Evolutionary conservation across 2,329 filamentous ascomycete species (phyloP).

Genomic region (Aspergillus sp.): DNA sequence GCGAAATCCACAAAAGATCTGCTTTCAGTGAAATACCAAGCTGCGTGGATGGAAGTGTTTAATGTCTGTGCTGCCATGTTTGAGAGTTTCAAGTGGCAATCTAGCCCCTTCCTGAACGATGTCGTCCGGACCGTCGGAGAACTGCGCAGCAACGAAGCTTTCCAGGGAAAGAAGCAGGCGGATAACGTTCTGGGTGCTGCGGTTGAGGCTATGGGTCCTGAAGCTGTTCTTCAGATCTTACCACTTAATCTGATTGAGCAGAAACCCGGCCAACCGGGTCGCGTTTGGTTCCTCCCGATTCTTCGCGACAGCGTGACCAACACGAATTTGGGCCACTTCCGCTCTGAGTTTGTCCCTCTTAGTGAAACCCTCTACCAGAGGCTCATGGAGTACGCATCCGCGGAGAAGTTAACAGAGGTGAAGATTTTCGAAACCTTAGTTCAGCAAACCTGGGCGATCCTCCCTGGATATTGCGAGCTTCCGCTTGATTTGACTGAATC

Average conservation of each 20-base stretch:
- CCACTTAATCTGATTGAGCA: constrained; percentile 83
- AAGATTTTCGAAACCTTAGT: constrained; percentile 98
- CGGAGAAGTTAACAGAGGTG: constrained; percentile 89
- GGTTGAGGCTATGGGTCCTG: constrained; percentile 85
- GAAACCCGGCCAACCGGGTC: constrained; percentile 72
- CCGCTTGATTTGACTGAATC: constrained; percentile 74
- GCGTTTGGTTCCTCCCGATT: constrained; percentile 92
- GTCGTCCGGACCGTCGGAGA: constrained; percentile 81
- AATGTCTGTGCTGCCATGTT: constrained; percentile 85
- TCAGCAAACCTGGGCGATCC: constrained; percentile 88
- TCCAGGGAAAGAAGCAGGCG: constrained; percentile 90
- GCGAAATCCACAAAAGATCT: constrained; percentile 69
- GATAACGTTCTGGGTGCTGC: constrained; percentile 87
- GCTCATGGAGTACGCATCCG: constrained; percentile 76
- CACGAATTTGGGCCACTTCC: constrained; percentile 83
- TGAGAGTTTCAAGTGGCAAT: constrained; percentile 79
- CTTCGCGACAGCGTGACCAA: constrained; percentile 88
- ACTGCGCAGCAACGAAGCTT: constrained; percentile 81
- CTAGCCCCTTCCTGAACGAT: constrained; percentile 73
- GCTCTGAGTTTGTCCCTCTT: constrained; percentile 78
- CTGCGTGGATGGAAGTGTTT: constrained; percentile 93
- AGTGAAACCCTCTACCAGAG: constrained; percentile 88
- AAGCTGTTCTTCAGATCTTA: constrained; percentile 75
- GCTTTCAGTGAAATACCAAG: constrained; percentile 86
- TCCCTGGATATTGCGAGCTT: constrained; percentile 93